Percentiles rank a stretch among this genome's conserved stretches.
Conservation (phyloP, 2,329 filamentous ascomycete genomes). For the Monilinia fructicola region DNA sequence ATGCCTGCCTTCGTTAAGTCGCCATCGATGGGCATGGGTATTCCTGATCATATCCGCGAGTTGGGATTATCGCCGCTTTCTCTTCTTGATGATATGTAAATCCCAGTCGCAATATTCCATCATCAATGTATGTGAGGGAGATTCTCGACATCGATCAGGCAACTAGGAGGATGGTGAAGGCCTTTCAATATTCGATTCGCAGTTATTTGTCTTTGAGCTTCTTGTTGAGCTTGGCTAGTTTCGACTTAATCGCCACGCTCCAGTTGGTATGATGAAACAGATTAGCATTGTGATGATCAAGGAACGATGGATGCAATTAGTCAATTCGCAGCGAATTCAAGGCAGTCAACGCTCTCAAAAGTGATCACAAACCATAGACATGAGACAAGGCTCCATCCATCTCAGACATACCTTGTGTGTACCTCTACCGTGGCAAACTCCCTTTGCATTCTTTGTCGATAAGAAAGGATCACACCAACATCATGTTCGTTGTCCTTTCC, state of each 20-base stretch:
- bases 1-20: slow-evolving; percentile 93
- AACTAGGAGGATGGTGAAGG: slow-evolving; percentile 93
- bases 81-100: slow-evolving; percentile 86
- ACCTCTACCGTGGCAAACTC: slow-evolving; percentile 91
- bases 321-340: not conserved
- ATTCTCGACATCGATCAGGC: slow-evolving; percentile 92
- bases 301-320: slow-evolving; percentile 18
- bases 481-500: slow-evolving; percentile 42
- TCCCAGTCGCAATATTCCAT: slow-evolving; percentile 99
- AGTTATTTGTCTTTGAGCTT: slow-evolving; percentile 96
- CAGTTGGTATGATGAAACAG: slow-evolving; percentile 56
- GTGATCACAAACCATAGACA: not conserved
- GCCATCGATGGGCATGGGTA: slow-evolving; percentile 82
- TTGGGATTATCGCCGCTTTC: slow-evolving; percentile 72
- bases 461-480: slow-evolving; percentile 65
- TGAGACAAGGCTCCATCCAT: slow-evolving; percentile 5
- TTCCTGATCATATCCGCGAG: slow-evolving; percentile 86
- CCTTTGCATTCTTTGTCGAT: slow-evolving; percentile 93
- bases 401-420: slow-evolving; percentile 70
- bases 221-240: slow-evolving; percentile 84
- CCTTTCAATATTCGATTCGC: slow-evolving; percentile 97
- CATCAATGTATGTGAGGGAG: slow-evolving; percentile 81
- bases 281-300: slow-evolving; percentile 29
- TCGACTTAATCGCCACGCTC: slow-evolving; percentile 93
- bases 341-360: not conserved